A percentile compares a stretch with the other conserved stretches of the same genome.
phyloP scores from a whole-genome alignment of 306 rosid species.

The Calophaca sinica region DNA sequence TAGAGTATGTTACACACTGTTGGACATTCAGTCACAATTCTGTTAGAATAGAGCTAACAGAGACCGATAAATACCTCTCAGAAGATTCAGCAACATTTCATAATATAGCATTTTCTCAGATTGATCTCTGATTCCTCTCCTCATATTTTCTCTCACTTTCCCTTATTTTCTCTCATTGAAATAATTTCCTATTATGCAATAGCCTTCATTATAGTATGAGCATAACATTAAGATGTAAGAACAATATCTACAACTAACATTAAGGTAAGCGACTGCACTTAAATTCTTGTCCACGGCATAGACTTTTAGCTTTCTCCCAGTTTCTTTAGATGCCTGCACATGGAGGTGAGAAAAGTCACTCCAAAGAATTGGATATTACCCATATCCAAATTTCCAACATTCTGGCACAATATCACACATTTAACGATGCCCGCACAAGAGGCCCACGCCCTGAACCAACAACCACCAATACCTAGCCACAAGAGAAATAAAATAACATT shows the following conservation, averaged over 20 bases:
- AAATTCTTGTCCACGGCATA: constrained; percentile 86
- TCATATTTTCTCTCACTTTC: not conserved
- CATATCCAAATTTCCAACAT: not conserved
- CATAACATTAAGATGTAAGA: not conserved
- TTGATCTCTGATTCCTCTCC: not conserved
- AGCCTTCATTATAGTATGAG: not conserved
- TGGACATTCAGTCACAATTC: not conserved
- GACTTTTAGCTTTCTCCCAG: constrained; percentile 68
- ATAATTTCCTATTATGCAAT: not conserved
- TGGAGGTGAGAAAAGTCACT: constrained; percentile 28
- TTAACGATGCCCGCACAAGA: constrained; percentile 72
- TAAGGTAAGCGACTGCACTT: constrained; percentile 67
- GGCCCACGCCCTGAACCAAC: constrained; percentile 89
- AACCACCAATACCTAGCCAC: constrained; percentile 17
- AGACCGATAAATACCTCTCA: not conserved
- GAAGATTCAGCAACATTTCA: not conserved
- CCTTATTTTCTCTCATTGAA: not conserved
- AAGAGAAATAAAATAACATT: constrained; percentile 7
- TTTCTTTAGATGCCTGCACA: constrained; percentile 76
- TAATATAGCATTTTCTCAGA: not conserved
- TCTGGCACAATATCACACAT: constrained; percentile 52
- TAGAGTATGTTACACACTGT: not conserved
- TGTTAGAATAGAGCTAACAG: not conserved
- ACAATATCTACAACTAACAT: constrained; percentile 8
- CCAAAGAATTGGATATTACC: not conserved